Evolutionary conservation across 306 rosid genomes (phyloP).

Genomic region (Gastrolobium bilobum): DNA sequence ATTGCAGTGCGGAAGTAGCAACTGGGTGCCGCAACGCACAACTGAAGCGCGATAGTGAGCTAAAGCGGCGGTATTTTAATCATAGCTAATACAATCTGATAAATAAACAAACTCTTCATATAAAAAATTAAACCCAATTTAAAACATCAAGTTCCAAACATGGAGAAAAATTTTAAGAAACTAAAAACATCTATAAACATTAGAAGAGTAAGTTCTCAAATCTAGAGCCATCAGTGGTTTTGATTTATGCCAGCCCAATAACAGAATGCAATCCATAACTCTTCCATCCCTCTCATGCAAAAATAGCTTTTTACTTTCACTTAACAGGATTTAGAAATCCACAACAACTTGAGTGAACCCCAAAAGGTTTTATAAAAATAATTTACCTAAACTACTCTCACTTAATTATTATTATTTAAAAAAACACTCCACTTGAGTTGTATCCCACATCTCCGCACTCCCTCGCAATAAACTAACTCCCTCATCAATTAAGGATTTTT

Average conservation of each 20-base stretch:
- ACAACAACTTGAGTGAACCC: background rate
- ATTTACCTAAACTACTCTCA: background rate
- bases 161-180: background rate
- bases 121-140: background rate
- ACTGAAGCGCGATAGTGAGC: too few species aligned
- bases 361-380: background rate
- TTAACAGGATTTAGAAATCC: constrained; percentile 1
- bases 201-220: background rate
- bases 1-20: too few species aligned
- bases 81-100: constrained; percentile 1
- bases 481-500: background rate
- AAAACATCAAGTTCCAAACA: background rate
- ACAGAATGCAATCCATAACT: background rate
- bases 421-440: background rate
- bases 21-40: too few species aligned
- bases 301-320: background rate
- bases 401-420: background rate
- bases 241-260: background rate
- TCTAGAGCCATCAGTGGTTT: background rate
- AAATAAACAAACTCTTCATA: constrained; percentile 15
- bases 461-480: background rate
- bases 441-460: background rate
- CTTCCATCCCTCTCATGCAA: background rate
- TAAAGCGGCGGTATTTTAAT: too few species aligned
- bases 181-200: background rate